Evolutionary conservation across 306 rosid genomes (phyloP), one percentile per base, ranked within the genome.

Genomic region (peach (Prunus persica)): DNA sequence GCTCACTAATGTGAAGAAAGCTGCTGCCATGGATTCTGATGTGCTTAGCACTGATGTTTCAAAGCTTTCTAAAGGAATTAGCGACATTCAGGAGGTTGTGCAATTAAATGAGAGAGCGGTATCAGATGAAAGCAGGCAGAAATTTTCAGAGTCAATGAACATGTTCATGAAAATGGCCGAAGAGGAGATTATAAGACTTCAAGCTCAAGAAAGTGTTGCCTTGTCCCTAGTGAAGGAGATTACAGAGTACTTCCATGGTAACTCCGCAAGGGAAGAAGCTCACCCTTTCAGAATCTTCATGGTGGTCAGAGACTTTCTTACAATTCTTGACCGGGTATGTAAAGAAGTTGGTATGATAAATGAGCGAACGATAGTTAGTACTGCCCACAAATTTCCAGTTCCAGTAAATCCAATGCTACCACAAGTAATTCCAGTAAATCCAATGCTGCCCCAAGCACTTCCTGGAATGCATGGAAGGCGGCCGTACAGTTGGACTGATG

Each of bases 21-120:
- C 97, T 1, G 99, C 99, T 2, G 88, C 96, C 1, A 95, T 95
- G 99, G 99, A 95, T 71, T 90, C 93, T 0, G 99, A 90, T 81
- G 86, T 90, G 28, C 92, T 92, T 32, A 78, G 89, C 46, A 77
- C 88, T 2, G 99, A 95, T 55, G 99, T 92, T 64, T 81, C 85
- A 5, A 95, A 92, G 83, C 99, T 92, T 54, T 89, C 92, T 5
- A 80, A 82, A 69, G 99, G 96, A 25, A 83, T 92, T 52, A 81
- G 83, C 15, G 84, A 88, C 57, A 89, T 95, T 0, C 30, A 54
- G 18, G 96, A 88, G 78, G 90, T 82, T 2, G 76, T 90, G 77
- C 56, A 69, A 65, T 28, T 95, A 28, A 83, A 65, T 38, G 81
- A 82, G 76, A 83, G 82, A 0, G 67, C 27, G 0, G 85, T 76